Base-by-base conservation (phyloP, 2,329 filamentous ascomycete genomes). In the Fusarium miscanthi region DNA sequence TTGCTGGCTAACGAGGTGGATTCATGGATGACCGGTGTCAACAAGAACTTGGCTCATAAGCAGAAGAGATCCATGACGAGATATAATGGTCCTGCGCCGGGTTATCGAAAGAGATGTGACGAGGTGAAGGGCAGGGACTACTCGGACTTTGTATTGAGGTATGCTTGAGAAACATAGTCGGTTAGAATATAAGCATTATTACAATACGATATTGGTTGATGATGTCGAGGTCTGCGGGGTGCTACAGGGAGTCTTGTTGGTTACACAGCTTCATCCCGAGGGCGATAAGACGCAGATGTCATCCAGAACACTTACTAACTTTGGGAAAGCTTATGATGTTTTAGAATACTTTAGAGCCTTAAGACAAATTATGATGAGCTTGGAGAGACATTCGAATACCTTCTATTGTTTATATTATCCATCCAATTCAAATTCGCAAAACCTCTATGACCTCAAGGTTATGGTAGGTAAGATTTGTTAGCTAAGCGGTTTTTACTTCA, bases 21-120 rank as follows among this genome's bases (percentile, higher is more conserved):
- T 66, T 84, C 82, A 3, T 88, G 86, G 87, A 87, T 88, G 85
- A 88, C 86, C 4, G 87, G 86, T 1, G 84, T 88, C 4, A 88
- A 88, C 69, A 86, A 81, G 69, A 87, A 88, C 63, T 73, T 87
- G 42, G 78, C 79, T 21, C 78, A 82, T 41, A 87, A 87, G 78
- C 80, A 83, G 71, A 82, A 81, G 66, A 79, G 85, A 49, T 83
- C 79, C 13, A 80, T 88, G 70, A 82, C 83, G 7, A 78, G 86
- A 49, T 88, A 87, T 63, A 81, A 81, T 35, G 86, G 86, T 0
- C 79, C 82, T 8, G 85, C 83, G 0, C 79, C 81, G 0, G 85
- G 82, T 4, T 88, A 84, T 70, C 76, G 85, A 56, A 80, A 76
- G 73, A 70, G 77, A 14, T 82, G 81, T 40, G 74, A 81, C 25